A percentile compares a stretch with the other conserved stretches of the same genome.
Evolutionary conservation across 139 green algal genomes (phyloP).

Genomic region (Picochlorum sp.): DNA sequence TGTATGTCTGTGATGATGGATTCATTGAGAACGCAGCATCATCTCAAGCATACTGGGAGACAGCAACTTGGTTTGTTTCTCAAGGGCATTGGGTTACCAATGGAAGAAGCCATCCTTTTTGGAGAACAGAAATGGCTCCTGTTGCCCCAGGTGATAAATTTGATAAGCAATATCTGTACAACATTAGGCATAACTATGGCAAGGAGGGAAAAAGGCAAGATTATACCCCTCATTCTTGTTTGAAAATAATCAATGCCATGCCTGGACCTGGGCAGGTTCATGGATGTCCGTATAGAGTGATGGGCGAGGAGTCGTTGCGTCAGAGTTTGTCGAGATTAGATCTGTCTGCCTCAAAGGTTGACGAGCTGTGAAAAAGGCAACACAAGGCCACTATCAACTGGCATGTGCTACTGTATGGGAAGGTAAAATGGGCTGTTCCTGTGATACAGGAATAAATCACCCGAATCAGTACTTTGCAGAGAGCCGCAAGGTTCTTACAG

Average conservation of each 20-base stretch:
- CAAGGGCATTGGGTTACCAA: conserved; percentile 81
- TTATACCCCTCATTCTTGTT: conserved; percentile 81
- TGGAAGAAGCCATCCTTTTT: conserved; percentile 94
- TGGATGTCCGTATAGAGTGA: conserved; percentile 86
- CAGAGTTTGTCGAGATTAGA: conserved; percentile 42
- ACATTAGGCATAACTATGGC: conserved; percentile 94
- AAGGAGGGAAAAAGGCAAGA: conserved; percentile 90
- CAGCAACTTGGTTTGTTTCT: conserved; percentile 94
- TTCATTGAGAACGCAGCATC: conserved; percentile 58
- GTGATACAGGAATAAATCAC: conserved; percentile 84
- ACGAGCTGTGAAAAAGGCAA: conserved; percentile 70
- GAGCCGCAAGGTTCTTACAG: conserved; percentile 29
- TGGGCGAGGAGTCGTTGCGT: conserved; percentile 50
- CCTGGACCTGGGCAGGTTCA: conserved; percentile 60
- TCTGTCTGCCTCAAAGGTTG: conserved; percentile 23
- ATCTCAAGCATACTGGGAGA: conserved; percentile 84
- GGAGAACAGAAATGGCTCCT: conserved; percentile 63
- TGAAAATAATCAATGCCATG: conserved; percentile 74
- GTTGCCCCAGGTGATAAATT: conserved; percentile 69
- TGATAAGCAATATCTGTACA: conserved; percentile 96
- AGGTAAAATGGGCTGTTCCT: conserved; percentile 52
- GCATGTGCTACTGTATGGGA: conserved; percentile 85
- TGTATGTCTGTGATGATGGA: conserved; percentile 63
- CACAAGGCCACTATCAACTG: conserved; percentile 81
- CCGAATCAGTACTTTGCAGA: conserved; percentile 82